A percentile compares a stretch with the other conserved stretches of the same genome.
Conservation (phyloP, 106 monocot genomes). For the Cymbidium sinense region DNA sequence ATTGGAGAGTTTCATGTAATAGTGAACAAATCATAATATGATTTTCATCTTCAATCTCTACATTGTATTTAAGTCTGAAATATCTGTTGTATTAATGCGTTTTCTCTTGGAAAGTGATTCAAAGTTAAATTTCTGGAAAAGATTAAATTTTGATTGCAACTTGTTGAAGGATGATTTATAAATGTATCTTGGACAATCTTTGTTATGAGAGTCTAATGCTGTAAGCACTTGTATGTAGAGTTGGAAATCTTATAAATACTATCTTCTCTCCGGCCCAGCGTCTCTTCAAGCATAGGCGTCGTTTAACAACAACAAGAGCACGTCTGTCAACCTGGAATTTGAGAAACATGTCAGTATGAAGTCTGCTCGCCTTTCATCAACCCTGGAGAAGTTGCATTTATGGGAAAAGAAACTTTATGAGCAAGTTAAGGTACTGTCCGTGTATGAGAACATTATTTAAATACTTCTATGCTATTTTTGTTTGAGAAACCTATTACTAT, state of each 20-base stretch:
- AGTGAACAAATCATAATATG: not conserved
- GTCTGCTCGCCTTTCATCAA: conserved; percentile 46
- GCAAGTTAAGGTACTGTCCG: conserved; percentile 47
- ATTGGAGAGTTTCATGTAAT: not conserved
- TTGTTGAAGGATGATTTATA: not conserved
- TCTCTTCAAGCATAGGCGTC: conserved; percentile 18
- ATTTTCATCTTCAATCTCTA: not conserved
- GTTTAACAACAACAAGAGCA: conserved; percentile 14
- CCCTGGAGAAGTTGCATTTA: conserved; percentile 58
- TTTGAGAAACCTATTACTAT: not conserved
- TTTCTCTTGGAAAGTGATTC: not conserved
- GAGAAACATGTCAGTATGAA: conserved; percentile 15
- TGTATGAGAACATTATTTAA: not conserved
- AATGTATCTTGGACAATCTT: not conserved
- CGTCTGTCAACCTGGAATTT: conserved; percentile 4
- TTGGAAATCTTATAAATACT: conserved; percentile 19
- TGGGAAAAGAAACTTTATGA: conserved; percentile 91
- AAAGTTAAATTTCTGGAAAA: not conserved
- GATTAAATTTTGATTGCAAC: not conserved
- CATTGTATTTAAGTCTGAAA: not conserved
- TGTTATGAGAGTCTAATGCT: not conserved
- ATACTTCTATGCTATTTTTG: not conserved
- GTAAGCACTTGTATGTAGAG: not conserved
- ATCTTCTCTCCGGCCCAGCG: conserved; percentile 29
- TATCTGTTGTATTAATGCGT: not conserved